A percentile compares a stretch with the other conserved stretches of the same genome.
phyloP scores from a whole-genome alignment of 2,329 filamentous ascomycete species.

The Triangularia verruculosa region DNA sequence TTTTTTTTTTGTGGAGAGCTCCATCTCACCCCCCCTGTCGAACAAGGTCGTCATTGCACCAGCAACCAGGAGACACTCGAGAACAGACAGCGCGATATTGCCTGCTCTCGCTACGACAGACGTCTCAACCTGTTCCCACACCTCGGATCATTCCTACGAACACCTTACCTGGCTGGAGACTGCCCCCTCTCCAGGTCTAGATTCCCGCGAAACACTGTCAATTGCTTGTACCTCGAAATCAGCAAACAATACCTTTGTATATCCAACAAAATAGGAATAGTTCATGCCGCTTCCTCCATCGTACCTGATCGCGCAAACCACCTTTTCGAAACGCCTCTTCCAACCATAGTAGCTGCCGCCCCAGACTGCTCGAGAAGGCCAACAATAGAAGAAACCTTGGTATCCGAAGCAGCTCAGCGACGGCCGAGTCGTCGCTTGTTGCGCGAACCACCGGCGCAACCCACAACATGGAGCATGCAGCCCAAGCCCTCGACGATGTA shows the following conservation, averaged over 20 bases:
- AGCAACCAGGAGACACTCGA: neutral
- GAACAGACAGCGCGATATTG: neutral
- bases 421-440: slow-evolving; percentile 22
- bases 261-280: neutral
- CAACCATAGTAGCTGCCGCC: neutral
- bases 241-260: neutral
- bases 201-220: too few relatives aligned
- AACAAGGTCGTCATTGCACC: neutral
- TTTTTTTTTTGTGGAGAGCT: neutral
- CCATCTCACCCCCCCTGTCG: neutral
- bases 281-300: slow-evolving; percentile 14
- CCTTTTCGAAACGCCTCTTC: neutral
- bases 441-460: slow-evolving; percentile 17
- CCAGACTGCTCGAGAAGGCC: neutral
- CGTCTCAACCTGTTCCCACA: slow-evolving; percentile 6
- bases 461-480: slow-evolving; percentile 30
- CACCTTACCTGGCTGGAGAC: neutral
- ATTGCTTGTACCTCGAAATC: neutral
- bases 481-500: slow-evolving; percentile 31
- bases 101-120: neutral
- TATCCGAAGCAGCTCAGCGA: neutral
- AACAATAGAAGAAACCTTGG: neutral
- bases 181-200: too few relatives aligned
- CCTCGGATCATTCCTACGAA: neutral
- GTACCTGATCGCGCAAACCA: neutral